Conservation (phyloP, 2,329 filamentous ascomycete genomes). For the Pseudogymnoascus sp. region DNA sequence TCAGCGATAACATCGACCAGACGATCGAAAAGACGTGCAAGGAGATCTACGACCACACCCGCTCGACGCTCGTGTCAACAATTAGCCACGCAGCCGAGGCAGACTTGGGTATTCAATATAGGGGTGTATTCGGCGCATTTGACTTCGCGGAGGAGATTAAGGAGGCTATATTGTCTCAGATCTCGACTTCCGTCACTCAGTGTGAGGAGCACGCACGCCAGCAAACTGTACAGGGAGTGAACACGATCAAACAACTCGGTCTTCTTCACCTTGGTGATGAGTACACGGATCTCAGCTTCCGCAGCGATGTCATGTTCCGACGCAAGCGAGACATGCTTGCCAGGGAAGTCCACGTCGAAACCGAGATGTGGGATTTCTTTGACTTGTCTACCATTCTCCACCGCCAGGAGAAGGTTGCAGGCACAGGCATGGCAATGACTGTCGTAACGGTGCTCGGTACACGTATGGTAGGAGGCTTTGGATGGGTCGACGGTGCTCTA, state of each 20-base stretch:
- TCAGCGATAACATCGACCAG: conserved; percentile 72
- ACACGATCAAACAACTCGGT: conserved; percentile 80
- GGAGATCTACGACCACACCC: conserved; percentile 78
- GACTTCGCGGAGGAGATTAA: conserved; percentile 91
- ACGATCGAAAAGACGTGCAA: conserved; percentile 80
- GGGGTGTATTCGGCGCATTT: conserved; percentile 76
- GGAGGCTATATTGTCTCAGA: conserved; percentile 81
- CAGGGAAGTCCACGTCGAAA: conserved; percentile 77
- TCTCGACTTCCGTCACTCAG: conserved; percentile 66
- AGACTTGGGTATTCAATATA: conserved; percentile 77
- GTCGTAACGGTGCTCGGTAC: conserved; percentile 79
- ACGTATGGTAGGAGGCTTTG: conserved; percentile 71
- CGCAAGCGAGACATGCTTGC: conserved; percentile 74
- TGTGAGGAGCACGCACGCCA: conserved; percentile 83
- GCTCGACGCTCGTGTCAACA: conserved; percentile 64
- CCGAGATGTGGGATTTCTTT: conserved; percentile 89
- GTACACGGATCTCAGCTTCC: conserved; percentile 79
- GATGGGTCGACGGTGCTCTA: conserved; percentile 83
- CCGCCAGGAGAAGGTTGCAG: conserved; percentile 87
- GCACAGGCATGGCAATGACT: conserved; percentile 90
- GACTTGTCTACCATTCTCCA: conserved; percentile 78
- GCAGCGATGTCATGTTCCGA: conserved; percentile 89
- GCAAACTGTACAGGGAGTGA: conserved; percentile 73
- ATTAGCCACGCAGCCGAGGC: conserved; percentile 70
- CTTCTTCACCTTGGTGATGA: conserved; percentile 82